Percentiles rank a stretch among this genome's conserved stretches.
Evolutionary conservation across 2,329 filamentous ascomycete genomes (phyloP).

Genomic region (Fusarium zealandicum): DNA sequence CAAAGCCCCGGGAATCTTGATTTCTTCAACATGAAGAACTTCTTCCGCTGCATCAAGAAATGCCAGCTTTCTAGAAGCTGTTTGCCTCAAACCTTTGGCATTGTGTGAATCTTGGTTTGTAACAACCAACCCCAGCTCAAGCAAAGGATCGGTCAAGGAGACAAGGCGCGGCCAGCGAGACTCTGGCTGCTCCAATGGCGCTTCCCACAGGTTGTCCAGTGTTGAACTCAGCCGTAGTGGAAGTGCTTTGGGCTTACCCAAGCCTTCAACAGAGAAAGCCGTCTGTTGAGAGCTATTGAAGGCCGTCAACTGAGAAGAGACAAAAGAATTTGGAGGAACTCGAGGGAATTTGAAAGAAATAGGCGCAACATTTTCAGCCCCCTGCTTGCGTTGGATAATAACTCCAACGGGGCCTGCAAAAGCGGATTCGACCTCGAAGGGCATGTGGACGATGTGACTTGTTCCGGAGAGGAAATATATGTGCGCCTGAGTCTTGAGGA

Average conservation of each 20-base stretch:
- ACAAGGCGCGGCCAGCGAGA: constrained; percentile 78
- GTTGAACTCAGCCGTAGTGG: constrained; percentile 61
- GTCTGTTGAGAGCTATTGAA: constrained; percentile 59
- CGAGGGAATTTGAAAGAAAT: constrained; percentile 63
- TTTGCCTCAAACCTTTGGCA: constrained; percentile 42
- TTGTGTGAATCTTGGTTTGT: constrained; percentile 57
- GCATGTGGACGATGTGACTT: constrained; percentile 88
- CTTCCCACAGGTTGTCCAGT: constrained; percentile 65
- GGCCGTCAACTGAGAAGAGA: constrained; percentile 70
- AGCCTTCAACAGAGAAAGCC: constrained; percentile 63
- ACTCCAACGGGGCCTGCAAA: constrained; percentile 84
- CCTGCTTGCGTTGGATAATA: constrained; percentile 82
- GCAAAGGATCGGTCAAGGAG: constrained; percentile 82
- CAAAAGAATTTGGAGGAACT: constrained; percentile 84
- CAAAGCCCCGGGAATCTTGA: constrained; percentile 61
- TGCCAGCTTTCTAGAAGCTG: constrained; percentile 50
- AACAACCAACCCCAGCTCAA: constrained; percentile 85
- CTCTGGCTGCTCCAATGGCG: constrained; percentile 59
- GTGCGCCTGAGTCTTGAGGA: constrained; percentile 91
- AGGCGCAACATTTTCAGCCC: constrained; percentile 56
- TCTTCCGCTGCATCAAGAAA: constrained; percentile 81
- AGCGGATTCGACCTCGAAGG: constrained; percentile 90
- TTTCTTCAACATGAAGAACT: constrained; percentile 80
- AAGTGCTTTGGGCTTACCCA: constrained; percentile 62
- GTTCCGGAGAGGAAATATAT: constrained; percentile 90